These are phyloP conservation scores for Diplosphaera chodatii DNA, from an alignment of 139 green algal species.

Conservation along the genomic window DNA sequence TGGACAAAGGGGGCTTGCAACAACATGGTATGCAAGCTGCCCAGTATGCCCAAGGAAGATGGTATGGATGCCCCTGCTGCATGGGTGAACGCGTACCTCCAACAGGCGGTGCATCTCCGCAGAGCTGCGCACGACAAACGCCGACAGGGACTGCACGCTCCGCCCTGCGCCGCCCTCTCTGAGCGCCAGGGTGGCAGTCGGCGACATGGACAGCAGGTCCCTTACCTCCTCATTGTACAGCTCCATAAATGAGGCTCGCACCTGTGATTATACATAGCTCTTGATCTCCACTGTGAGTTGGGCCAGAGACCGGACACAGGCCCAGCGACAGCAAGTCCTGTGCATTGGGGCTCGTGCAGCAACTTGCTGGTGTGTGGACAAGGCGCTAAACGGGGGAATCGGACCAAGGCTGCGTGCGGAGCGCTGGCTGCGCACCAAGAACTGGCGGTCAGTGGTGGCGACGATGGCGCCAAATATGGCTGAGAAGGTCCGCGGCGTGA, in stretches of 20 bases:
- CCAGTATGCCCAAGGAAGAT: too few relatives aligned
- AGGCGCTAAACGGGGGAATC: too few relatives aligned
- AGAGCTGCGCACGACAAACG: slow-evolving; percentile 74
- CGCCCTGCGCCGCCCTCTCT: slow-evolving; percentile 64
- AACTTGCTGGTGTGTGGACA: too few relatives aligned
- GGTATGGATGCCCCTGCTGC: too few relatives aligned
- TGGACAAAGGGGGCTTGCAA: slow-evolving; percentile 1
- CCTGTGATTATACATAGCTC: too few relatives aligned
- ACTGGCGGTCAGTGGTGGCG: slow-evolving; percentile 39
- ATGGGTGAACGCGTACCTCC: slow-evolving; percentile 40
- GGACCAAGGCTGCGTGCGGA: too few relatives aligned
- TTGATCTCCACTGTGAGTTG: too few relatives aligned
- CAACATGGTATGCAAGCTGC: not conserved
- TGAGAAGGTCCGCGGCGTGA: slow-evolving; percentile 75
- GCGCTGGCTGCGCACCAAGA: too few relatives aligned
- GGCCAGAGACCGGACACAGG: too few relatives aligned
- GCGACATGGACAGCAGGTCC: slow-evolving; percentile 54
- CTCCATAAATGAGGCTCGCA: slow-evolving; percentile 73
- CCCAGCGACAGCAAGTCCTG: too few relatives aligned
- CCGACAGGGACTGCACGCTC: slow-evolving; percentile 75
- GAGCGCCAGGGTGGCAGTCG: slow-evolving; percentile 64
- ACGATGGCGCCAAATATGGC: slow-evolving; percentile 5
- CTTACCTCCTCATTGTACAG: slow-evolving; percentile 88
- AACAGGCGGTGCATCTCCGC: slow-evolving; percentile 71
- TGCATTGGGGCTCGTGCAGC: too few relatives aligned